These are phyloP conservation scores for Ophiorrhiza pumila DNA, from an alignment of 257 asterid genomes.

Conservation along the genomic window DNA sequence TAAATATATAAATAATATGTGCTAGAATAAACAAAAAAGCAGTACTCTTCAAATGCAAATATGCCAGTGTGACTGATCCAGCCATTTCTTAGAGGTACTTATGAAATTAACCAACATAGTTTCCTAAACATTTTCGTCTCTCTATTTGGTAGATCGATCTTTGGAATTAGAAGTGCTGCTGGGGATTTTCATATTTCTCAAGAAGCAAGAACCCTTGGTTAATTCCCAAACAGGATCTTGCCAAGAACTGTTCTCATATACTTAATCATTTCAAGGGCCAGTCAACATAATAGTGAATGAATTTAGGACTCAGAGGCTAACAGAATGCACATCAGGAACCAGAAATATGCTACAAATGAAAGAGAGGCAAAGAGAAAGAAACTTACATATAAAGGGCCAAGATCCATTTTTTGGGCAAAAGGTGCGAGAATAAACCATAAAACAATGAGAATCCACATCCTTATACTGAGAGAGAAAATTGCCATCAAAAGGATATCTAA, in stretches of 20 bases:
- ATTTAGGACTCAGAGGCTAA: background rate
- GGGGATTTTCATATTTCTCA: background rate
- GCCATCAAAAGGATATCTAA: conserved; percentile 84
- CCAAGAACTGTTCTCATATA: background rate
- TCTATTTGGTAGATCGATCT: too few species aligned
- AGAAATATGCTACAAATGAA: background rate
- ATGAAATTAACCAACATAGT: background rate
- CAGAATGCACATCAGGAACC: background rate
- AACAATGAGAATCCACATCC: conserved; percentile 62
- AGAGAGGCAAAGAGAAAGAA: conserved; percentile 16
- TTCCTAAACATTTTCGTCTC: background rate
- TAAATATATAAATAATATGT: too few species aligned
- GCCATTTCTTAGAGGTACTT: background rate
- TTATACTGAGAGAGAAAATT: conserved; percentile 60
- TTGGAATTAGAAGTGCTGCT: too few species aligned
- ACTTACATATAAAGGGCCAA: conserved; percentile 91
- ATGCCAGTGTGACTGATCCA: background rate
- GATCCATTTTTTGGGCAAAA: conserved; percentile 57
- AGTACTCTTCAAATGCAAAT: background rate
- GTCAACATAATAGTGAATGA: background rate
- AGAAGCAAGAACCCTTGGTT: background rate
- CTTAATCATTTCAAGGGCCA: background rate
- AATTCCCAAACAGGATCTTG: background rate
- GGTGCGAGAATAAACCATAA: conserved; percentile 81
- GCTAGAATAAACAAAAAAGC: too few species aligned